Percentiles rank a stretch among this genome's conserved stretches.
Evolutionary conservation across 345 rosid species (phyloP).

Genomic region (Gossypium bickii): DNA sequence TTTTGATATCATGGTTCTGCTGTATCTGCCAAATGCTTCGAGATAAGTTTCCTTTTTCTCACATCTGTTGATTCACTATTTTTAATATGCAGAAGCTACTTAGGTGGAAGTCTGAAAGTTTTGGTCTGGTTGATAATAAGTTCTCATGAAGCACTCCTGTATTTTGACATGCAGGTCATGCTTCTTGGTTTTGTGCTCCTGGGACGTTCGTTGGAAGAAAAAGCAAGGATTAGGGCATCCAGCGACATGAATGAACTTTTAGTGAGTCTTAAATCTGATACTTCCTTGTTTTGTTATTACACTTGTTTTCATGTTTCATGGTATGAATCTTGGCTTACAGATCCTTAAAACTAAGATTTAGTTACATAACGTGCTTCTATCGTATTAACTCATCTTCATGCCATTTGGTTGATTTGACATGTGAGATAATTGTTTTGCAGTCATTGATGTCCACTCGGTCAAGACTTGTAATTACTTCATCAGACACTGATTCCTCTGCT

Average conservation of each 20-base stretch:
- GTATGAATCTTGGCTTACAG: background rate
- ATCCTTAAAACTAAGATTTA: background rate
- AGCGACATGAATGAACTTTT: slow-evolving; percentile 94
- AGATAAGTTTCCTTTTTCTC: background rate
- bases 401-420: slow-evolving; percentile 9
- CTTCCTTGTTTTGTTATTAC: slow-evolving; percentile 3
- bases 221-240: slow-evolving; percentile 78
- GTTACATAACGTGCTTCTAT: background rate
- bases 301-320: background rate
- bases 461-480: slow-evolving; percentile 77
- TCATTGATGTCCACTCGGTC: slow-evolving; percentile 83
- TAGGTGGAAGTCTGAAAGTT: background rate
- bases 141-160: slow-evolving; percentile 45
- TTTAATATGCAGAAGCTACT: slow-evolving; percentile 12
- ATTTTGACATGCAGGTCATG: slow-evolving; percentile 94
- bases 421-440: slow-evolving; percentile 42
- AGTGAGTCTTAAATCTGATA: slow-evolving; percentile 37
- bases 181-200: slow-evolving; percentile 96
- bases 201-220: slow-evolving; percentile 93
- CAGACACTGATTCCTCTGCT: slow-evolving; percentile 46
- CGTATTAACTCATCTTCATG: background rate
- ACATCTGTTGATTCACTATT: background rate
- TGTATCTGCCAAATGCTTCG: background rate
- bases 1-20: background rate
- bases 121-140: slow-evolving; percentile 15